Evolutionary conservation across 2,329 filamentous ascomycete species (phyloP), one percentile per base, ranked within the genome.

Genomic region (Aspergillus eucalypticola): DNA sequence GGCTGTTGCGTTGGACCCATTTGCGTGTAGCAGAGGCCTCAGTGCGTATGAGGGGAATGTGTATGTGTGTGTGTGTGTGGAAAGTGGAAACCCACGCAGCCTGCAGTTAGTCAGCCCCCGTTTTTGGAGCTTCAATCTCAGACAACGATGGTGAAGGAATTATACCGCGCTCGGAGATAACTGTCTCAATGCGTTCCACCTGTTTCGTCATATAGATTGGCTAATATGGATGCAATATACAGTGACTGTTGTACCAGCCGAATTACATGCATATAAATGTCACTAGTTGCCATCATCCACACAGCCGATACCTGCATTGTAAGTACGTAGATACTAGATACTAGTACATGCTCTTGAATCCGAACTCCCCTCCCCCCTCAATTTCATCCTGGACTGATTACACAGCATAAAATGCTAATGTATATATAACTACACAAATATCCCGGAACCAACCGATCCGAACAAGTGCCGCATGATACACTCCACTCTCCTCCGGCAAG

Each of bases 1-100:
- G 64, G 60, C 58, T 46, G 25, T 59, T 51, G 51, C 57, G 35
- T 39, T 29, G 39, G 59, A 39, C 56, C 55, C 48, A 44, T 56
- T 58, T 38, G 38, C 53, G 57, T 32, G 57, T 32, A 54, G 44
- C 48, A 46, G 54, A 51, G 50, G 53, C 27, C 23, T 42, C 19
- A 39, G 35, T 48, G 52, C 19, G 39, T 38, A 41, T 44, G 27
- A 13, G 8, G 39, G 35, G 41, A 19, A 11, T 21, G 2, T 21
- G n/a, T 27, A 1, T 25, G 7, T 25, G 25, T 21, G 2, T 21
- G n/a, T 27, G 6, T 25, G 7, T 25, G 25, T 25, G 25, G 25
- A 17, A 44, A 44, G 41, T 44, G 41, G 41, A 10, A 44, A 44
- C 41, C 23, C 19, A 44, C 41, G 41, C 41, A 11, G 17, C 17